Base-by-base conservation (phyloP, 2,329 filamentous ascomycete genomes). In the Paraphoma sp. region DNA sequence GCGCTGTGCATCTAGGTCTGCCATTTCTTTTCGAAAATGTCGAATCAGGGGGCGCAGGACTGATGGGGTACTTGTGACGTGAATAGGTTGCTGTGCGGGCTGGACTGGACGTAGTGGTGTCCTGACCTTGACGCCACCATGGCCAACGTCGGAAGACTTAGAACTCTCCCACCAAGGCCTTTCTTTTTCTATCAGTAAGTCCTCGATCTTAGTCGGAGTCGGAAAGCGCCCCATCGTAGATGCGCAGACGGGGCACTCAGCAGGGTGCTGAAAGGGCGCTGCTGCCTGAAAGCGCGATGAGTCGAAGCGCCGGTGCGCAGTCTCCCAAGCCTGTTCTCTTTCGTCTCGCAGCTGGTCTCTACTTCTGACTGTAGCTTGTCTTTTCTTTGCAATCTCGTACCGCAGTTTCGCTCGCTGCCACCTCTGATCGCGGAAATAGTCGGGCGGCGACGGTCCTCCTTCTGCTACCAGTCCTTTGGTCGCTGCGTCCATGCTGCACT, bases 161-260 rank as follows among this genome's bases (percentile, higher is more conserved):
- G 57, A 50, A 10, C 31, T 62, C 57, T 72, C 68, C 69, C 68
- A 73, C 68, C 69, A 72, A 23, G 65, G 49, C 23, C 55, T 23
- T 17, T 62, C 53, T 12, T 49, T 45, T 41, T 50, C 48, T 9
- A 50, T n/a, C 16, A 58, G 50, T 10, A 49, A 42, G 43, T 53
- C 45, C 16, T 54, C 40, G n/a, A 59, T 33, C 2, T 44, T 51
- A 7, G 54, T 56, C 42, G 57, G 49, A 7, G 54, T 56, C 42
- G 57, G 49, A 40, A 57, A 53, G 11, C 18, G 43, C 17, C 54
- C 54, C 48, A 51, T 47, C 49, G 57, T 54, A 2, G 57, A 57
- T 38, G 53, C 54, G 53, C 63, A 66, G 14, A 54, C 48, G n/a
- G 53, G 43, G 42, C 63, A 66, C 40, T 45, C 52, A 6, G 50